These are phyloP conservation scores for Pseudozyma thailandica DNA, from an alignment of 1,284 basidiomycete genomes.

Conservation along the genomic window DNA sequence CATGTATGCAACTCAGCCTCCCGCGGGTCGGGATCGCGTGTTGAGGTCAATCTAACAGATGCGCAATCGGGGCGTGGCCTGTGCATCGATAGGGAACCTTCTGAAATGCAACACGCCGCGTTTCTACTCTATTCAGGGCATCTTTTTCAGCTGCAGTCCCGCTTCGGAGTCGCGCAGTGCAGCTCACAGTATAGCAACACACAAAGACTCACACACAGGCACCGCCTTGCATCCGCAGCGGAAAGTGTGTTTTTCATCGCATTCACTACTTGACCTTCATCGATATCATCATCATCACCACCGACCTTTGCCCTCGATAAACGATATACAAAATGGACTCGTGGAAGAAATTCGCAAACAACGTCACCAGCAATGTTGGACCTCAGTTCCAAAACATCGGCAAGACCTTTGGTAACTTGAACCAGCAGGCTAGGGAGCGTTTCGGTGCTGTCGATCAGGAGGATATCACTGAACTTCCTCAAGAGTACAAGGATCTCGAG, in stretches of 20 bases:
- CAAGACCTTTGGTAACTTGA: constrained; percentile 85
- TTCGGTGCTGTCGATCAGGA: constrained; percentile 87
- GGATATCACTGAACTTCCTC: constrained; percentile 83
- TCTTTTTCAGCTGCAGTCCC: too few species aligned
- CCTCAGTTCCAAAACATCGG: constrained; percentile 73
- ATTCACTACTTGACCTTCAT: not conserved
- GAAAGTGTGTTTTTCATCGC: too few species aligned
- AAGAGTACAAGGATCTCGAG: constrained; percentile 96
- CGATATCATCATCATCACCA: constrained; percentile 2
- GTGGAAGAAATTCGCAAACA: constrained; percentile 72
- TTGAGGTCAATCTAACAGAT: too few species aligned
- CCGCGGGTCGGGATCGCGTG: too few species aligned
- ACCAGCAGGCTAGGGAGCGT: constrained; percentile 75
- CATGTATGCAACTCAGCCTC: not conserved
- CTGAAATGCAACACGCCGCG: not conserved
- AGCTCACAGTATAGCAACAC: too few species aligned
- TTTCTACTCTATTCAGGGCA: not conserved
- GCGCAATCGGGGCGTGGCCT: constrained; percentile 5
- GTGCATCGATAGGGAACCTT: constrained; percentile 10
- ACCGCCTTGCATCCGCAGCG: too few species aligned
- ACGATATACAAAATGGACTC: constrained; percentile 74
- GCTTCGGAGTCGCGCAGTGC: constrained; percentile 4
- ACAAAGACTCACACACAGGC: not conserved
- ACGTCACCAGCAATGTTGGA: constrained; percentile 58
- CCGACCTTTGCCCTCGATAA: not conserved